phyloP scores from a whole-genome alignment of 2,329 filamentous ascomycete genomes.

The Zymoseptoria tritici region DNA sequence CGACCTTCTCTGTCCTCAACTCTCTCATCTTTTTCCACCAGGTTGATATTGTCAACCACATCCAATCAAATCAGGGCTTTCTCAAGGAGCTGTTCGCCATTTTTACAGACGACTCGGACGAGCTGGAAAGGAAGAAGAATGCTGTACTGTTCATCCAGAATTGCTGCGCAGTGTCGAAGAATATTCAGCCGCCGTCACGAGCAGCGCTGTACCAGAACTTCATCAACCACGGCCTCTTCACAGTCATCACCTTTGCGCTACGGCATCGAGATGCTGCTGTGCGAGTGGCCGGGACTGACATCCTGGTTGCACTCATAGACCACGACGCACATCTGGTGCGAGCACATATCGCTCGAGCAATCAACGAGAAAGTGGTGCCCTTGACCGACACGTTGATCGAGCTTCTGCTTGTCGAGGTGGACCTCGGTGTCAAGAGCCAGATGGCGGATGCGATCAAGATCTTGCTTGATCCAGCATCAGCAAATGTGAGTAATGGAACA shows the following conservation, averaged over 20 bases:
- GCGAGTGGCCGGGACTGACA: slow-evolving; percentile 86
- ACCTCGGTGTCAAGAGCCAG: slow-evolving; percentile 90
- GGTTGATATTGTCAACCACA: slow-evolving; percentile 90
- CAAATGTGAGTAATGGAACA: slow-evolving; percentile 52
- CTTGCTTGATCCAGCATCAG: slow-evolving; percentile 66
- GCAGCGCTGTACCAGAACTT: slow-evolving; percentile 85
- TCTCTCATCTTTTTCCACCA: slow-evolving; percentile 99
- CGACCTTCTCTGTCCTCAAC: slow-evolving; percentile 94
- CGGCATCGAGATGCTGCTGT: slow-evolving; percentile 77
- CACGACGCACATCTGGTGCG: slow-evolving; percentile 94
- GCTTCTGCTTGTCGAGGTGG: slow-evolving; percentile 79
- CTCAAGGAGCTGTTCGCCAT: slow-evolving; percentile 81
- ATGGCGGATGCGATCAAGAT: slow-evolving; percentile 94
- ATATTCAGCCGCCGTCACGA: slow-evolving; percentile 74
- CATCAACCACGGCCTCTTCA: slow-evolving; percentile 75
- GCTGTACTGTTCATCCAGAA: slow-evolving; percentile 95
- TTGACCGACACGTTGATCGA: slow-evolving; percentile 91
- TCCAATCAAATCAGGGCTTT: slow-evolving; percentile 74
- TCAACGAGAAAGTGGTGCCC: slow-evolving; percentile 76
- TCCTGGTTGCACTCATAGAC: slow-evolving; percentile 88
- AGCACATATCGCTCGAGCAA: slow-evolving; percentile 83
- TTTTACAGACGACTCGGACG: slow-evolving; percentile 60
- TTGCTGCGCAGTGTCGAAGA: slow-evolving; percentile 90
- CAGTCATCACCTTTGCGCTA: slow-evolving; percentile 86
- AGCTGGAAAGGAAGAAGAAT: slow-evolving; percentile 70